Evolutionary conservation across 2,329 filamentous ascomycete species (phyloP).

Genomic region (Rhinocladiella similis): DNA sequence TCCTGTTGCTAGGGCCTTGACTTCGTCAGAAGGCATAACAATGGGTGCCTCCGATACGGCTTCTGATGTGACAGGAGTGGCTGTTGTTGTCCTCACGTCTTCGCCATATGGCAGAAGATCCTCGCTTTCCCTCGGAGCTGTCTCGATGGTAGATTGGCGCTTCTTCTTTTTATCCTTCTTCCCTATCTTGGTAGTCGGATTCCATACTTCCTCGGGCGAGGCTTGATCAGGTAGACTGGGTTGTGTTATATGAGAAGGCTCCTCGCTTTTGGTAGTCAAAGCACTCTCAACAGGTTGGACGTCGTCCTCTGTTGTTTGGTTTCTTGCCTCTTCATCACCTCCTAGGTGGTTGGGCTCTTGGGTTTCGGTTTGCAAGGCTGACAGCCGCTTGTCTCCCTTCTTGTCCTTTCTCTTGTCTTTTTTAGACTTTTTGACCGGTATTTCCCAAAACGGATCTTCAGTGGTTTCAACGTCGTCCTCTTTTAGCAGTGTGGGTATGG

Average conservation of each 20-base stretch:
- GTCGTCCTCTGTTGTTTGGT: neutral
- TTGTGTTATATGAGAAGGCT: neutral
- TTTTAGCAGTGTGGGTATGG: neutral
- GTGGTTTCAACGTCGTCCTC: neutral
- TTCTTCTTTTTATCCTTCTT: conserved; percentile 35
- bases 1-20: neutral
- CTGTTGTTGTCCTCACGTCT: neutral
- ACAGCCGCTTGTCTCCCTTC: conserved; percentile 2
- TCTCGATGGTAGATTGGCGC: conserved; percentile 26
- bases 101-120: neutral
- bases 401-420: conserved; percentile 25
- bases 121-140: neutral
- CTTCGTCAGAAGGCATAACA: neutral
- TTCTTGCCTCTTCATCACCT: neutral
- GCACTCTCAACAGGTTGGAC: neutral
- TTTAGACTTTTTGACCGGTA: conserved; percentile 26
- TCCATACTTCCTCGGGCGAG: neutral
- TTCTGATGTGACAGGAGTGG: neutral
- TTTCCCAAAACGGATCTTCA: conserved; percentile 2
- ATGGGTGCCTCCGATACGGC: neutral
- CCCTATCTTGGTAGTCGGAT: conserved; percentile 12
- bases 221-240: neutral
- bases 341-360: conserved; percentile 28
- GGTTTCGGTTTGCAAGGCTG: conserved; percentile 29
- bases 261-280: conserved; percentile 33